Percentiles rank a stretch among this genome's conserved stretches.
Evolutionary conservation across 2,329 filamentous ascomycete genomes (phyloP).

Genomic region (Penicillium decumbens): DNA sequence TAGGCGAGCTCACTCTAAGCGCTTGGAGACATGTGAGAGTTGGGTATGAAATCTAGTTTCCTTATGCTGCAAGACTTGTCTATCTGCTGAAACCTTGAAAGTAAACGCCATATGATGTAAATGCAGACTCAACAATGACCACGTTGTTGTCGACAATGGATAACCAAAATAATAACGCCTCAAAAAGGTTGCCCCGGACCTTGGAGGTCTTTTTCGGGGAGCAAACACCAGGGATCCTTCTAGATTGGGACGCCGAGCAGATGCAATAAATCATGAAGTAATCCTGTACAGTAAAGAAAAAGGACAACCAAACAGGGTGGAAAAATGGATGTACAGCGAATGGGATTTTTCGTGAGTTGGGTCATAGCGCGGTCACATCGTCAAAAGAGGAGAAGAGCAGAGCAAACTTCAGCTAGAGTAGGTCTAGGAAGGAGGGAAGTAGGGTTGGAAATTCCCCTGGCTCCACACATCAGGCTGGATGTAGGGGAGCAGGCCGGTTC

Average conservation of each 20-base stretch:
- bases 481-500: constrained; percentile 63
- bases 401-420: constrained; percentile 23
- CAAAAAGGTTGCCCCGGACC: constrained; percentile 5
- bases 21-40: not conserved
- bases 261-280: constrained; percentile 15
- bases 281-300: constrained; percentile 15
- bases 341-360: constrained; percentile 21
- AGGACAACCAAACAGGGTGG: constrained; percentile 2
- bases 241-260: constrained; percentile 16
- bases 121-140: constrained; percentile 17
- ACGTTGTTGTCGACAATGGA: not conserved
- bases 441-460: constrained; percentile 32
- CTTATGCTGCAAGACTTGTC: constrained; percentile 9
- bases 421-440: constrained; percentile 28
- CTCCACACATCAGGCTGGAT: constrained; percentile 43
- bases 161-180: constrained; percentile 12
- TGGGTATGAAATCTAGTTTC: constrained; percentile 7
- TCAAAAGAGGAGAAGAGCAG: constrained; percentile 14
- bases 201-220: constrained; percentile 1
- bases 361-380: constrained; percentile 29
- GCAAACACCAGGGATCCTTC: constrained; percentile 12
- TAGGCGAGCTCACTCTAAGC: not conserved
- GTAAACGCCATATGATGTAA: constrained; percentile 24
- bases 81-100: not conserved
- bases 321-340: constrained; percentile 20